These are phyloP conservation scores for Cladosporium colombiae DNA, from an alignment of 2,329 filamentous ascomycete genomes.

Conservation along the genomic window DNA sequence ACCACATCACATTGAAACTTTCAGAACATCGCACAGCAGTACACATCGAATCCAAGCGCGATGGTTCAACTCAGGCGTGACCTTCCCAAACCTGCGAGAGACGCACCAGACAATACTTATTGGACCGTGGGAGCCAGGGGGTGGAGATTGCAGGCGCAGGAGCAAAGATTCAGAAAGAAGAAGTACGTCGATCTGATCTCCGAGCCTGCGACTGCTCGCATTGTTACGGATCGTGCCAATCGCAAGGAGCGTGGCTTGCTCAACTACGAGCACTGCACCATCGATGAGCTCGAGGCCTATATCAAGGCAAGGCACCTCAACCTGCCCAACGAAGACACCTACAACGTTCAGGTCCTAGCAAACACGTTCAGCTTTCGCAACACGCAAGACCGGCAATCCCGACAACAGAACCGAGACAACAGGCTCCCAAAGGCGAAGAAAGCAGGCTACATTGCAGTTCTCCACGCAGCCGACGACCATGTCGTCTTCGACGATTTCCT, in stretches of 20 bases:
- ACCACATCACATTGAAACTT: neutral
- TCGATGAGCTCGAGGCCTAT: neutral
- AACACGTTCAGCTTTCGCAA: neutral
- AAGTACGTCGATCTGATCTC: neutral
- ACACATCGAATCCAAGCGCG: neutral
- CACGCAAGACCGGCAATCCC: neutral
- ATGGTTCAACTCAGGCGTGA: neutral
- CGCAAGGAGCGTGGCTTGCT: slow-evolving; percentile 1
- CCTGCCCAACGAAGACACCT: neutral
- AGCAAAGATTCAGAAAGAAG: neutral
- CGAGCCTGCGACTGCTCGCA: neutral
- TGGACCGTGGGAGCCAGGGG: neutral
- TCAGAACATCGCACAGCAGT: neutral
- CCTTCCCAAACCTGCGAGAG: neutral
- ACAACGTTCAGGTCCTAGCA: neutral
- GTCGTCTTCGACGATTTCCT: neutral
- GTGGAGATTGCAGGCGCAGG: neutral
- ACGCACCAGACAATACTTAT: neutral
- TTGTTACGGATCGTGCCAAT: neutral
- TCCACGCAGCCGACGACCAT: neutral
- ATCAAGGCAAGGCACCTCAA: neutral
- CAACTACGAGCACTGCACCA: neutral
- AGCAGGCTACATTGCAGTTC: neutral
- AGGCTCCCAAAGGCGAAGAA: neutral
- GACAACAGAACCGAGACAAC: neutral